Base-by-base conservation (phyloP, 192 early-diverging fungal species). In the Phycomyces nitens region DNA sequence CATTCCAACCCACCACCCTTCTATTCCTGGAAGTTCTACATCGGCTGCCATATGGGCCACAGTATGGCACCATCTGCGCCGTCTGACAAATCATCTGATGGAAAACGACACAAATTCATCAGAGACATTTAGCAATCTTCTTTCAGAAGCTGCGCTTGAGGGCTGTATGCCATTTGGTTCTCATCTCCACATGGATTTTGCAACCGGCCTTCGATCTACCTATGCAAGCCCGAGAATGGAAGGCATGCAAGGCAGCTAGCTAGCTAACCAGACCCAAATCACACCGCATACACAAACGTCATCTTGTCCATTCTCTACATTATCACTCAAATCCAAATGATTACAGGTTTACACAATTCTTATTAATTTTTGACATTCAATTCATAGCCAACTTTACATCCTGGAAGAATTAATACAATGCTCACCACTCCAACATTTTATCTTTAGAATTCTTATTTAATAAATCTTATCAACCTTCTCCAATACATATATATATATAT, bases 121-220 rank as follows among this genome's bases (percentile, higher is more conserved):
- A n/a, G 73, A 75, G 0, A 66, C 73, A 20, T 56, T 70, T 3
- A 61, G 64, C 27, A 58, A 63, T 0, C 59, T 75, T 4, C 51
- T 70, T 15, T 62, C 64, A 3, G 73, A 75, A 62, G 73, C 73
- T 5, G 43, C 65, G 14, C 15, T 75, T 14, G 73, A 75, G 58
- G 73, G 73, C 5, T 70, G 63, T 47, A 34, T 75, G 18, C 73
- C 73, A 2, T 70, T 75, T 65, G 58, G 73, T 2, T 66, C 63
- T 34, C 73, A 64, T 56, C 44, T 75, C 27, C 73, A 75, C 56
- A 68, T 75, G 68, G 73, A 70, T 14, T 63, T 75, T 23, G 60
- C 26, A 23, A 54, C 67, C 1, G 56, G 60, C 7, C 47, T 56
- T 26, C 54, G 42, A 22, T 20, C 68, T 16, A 14, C n/a, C 8